phyloP scores from a whole-genome alignment of 208 protist genomes.

The Acanthamoeba polyphaga region DNA sequence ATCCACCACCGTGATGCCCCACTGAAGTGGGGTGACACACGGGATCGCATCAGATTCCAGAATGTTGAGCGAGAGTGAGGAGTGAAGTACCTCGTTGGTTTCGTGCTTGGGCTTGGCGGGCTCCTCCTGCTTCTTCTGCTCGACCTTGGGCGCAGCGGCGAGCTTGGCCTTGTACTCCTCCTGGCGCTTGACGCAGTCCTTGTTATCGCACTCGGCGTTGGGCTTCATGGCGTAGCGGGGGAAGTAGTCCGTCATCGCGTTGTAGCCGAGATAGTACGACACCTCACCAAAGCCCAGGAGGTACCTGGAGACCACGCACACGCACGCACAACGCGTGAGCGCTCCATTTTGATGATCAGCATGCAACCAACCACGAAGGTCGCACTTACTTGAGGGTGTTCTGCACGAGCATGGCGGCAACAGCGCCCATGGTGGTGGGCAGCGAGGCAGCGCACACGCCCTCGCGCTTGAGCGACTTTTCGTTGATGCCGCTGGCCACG shows the following conservation, averaged over 20 bases:
- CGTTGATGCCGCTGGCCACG: conserved; percentile 93
- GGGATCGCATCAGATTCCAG: background rate
- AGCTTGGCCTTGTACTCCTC: conserved; percentile 45
- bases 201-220: conserved; percentile 87
- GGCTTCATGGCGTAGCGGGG: conserved; percentile 93
- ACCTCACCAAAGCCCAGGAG: conserved; percentile 94
- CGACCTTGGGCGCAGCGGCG: background rate
- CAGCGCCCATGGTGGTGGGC: conserved; percentile 97
- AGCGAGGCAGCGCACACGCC: conserved; percentile 98
- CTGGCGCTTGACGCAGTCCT: conserved; percentile 16
- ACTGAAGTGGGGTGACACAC: background rate
- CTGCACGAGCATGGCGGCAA: conserved; percentile 96
- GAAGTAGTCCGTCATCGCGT: conserved; percentile 96
- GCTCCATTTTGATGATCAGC: background rate
- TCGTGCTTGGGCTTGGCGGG: conserved; percentile 39
- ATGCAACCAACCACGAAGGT: background rate
- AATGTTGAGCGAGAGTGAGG: background rate
- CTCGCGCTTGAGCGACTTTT: conserved; percentile 94
- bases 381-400: conserved; percentile 95
- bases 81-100: background rate
- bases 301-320: conserved; percentile 33
- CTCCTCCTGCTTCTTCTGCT: conserved; percentile 54
- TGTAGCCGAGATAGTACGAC: conserved; percentile 96
- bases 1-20: conserved; percentile 64
- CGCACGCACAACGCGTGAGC: background rate